Base-by-base conservation (phyloP, 768 basidiomycete genomes). In the Tulasnella sp. region DNA sequence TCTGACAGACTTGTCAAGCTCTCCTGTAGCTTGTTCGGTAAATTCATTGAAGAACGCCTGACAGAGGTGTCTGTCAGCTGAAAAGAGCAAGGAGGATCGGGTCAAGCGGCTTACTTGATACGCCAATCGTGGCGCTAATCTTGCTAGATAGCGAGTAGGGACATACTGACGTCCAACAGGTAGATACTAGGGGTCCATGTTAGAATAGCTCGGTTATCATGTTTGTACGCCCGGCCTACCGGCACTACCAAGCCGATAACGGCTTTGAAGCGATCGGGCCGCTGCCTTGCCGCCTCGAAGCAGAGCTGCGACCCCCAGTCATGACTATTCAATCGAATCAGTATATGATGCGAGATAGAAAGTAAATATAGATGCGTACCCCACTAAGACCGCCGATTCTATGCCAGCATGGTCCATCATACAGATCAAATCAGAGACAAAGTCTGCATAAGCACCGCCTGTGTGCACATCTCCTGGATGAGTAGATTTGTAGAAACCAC, bases 281-380 rank as follows among this genome's bases (percentile, higher is more conserved):
- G 86, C 85, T 88, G 87, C 21, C 92, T 88, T 0, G 90, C 92
- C 16, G 91, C 90, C 83, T 93, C 91, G 82, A 90, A 92, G 81
- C 93, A 93, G 3, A 82, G 77, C 46, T 81, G 81, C 0, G 91
- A 86, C 52, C 93, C 93, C 93, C 93, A 94, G 80, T 94, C 93
- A 82, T 94, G 93, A 18, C 92, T 92, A 16, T 36, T 16, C 44
- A 21, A 72, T 3, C 48, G 36, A 12, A 24, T 74, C 27, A 74
- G 73, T 38, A 18, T 24, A 34, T 27, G 14, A 27, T 19, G 12
- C 24, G 38, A 42, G 18, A 24, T 19, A n/a, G n/a, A n/a, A n/a
- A 80, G n/a, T 38, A 38, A n/a, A n/a, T n/a, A 80, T 27, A 75
- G 75, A 34, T 36, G 81, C 87, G 40, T 81, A 92, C 92, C 93